Evolutionary conservation across 2,329 filamentous ascomycete species (phyloP).

Genomic region (Dryadomyces sulphureus): DNA sequence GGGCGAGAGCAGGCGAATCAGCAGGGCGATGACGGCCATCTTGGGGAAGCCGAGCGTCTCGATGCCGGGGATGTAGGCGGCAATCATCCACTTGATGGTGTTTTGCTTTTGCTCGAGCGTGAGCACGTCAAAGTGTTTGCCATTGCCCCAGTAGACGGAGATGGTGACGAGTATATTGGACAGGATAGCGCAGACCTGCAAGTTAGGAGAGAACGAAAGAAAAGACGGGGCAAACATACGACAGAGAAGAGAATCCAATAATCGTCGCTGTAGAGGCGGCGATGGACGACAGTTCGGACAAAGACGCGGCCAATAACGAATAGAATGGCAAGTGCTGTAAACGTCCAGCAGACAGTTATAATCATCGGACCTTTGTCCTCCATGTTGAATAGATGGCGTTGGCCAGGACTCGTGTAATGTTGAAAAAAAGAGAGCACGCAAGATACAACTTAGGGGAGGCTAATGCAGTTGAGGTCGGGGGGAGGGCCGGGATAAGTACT

Average conservation of each 20-base stretch:
- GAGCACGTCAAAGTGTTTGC: neutral
- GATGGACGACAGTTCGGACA: neutral
- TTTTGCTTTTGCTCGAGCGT: neutral
- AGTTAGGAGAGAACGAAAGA: neutral
- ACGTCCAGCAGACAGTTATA: neutral
- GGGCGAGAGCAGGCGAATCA: neutral
- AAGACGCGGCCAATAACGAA: neutral
- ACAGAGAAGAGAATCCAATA: neutral
- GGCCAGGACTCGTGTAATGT: too few relatives aligned
- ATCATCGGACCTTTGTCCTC: constrained; percentile 1
- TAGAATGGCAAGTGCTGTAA: neutral
- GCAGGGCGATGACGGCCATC: neutral
- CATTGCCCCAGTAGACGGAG: constrained; percentile 1
- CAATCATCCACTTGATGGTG: constrained; percentile 1
- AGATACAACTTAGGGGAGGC: too few relatives aligned
- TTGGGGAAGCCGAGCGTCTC: neutral
- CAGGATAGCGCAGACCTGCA: neutral
- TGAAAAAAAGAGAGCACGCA: too few relatives aligned
- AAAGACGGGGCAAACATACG: neutral
- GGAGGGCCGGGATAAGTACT: too few relatives aligned
- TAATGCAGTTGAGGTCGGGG: too few relatives aligned
- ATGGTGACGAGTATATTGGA: neutral
- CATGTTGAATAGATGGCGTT: neutral
- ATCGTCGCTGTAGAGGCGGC: neutral
- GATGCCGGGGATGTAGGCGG: neutral